A percentile compares a stretch with the other conserved stretches of the same genome.
Evolutionary conservation across 192 early-diverging fungal genomes (phyloP).

Genomic region (Mortierella hygrophila): DNA sequence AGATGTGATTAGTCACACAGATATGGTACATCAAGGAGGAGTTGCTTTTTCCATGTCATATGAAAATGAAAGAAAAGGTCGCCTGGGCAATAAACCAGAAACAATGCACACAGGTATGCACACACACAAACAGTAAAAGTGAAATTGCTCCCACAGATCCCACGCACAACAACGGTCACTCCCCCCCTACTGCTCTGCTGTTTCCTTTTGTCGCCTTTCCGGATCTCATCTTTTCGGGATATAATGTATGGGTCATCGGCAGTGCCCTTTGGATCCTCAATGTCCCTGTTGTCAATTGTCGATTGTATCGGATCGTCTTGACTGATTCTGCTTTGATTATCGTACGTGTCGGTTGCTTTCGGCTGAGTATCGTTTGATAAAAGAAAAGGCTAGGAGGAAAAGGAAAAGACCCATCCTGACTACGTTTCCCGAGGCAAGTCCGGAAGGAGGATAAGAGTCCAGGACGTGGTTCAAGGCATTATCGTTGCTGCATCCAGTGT

Average conservation of each 20-base stretch:
- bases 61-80: slow-evolving; percentile 8
- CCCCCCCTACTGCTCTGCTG: too few species aligned
- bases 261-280: neutral
- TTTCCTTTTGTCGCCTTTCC: slow-evolving; percentile 6
- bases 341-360: neutral
- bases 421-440: too few species aligned
- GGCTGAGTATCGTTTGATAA: neutral
- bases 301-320: neutral
- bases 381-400: neutral
- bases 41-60: slow-evolving; percentile 8
- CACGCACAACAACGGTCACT: neutral
- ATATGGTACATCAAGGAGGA: neutral
- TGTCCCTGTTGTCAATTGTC: neutral
- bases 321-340: neutral
- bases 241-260: neutral
- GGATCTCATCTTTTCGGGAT: neutral
- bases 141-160: neutral
- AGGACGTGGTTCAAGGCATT: neutral
- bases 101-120: neutral
- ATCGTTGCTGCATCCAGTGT: neutral
- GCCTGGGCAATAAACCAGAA: neutral
- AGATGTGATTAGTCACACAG: slow-evolving; percentile 48
- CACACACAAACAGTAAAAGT: neutral
- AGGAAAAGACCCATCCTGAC: too few species aligned
- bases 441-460: too few species aligned